These are phyloP conservation scores for Helianthus tuberosus DNA, from an alignment of 129 eudicot genomes.

Conservation along the genomic window DNA sequence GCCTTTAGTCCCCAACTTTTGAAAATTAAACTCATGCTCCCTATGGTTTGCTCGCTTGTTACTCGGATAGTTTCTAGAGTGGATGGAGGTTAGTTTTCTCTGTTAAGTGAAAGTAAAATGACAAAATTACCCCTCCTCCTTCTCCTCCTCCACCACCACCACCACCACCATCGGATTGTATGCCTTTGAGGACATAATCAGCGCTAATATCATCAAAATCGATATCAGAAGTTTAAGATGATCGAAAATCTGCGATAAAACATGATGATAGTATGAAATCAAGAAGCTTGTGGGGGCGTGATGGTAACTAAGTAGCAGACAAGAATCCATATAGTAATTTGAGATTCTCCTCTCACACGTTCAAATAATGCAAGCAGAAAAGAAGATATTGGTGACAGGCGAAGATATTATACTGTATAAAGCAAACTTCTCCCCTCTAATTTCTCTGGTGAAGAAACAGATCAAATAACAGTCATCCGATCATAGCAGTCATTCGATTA, in stretches of 20 bases:
- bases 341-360: constrained; percentile 30
- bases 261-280: constrained; percentile 65
- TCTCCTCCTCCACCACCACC: too few relatives aligned
- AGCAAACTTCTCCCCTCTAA: not conserved
- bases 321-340: constrained; percentile 37
- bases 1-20: too few relatives aligned
- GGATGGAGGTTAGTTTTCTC: too few relatives aligned
- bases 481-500: too few relatives aligned
- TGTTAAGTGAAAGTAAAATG: too few relatives aligned
- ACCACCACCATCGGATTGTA: constrained; percentile 76
- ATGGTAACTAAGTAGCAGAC: constrained; percentile 55
- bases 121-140: too few relatives aligned
- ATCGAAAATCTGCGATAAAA: constrained; percentile 34
- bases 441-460: too few relatives aligned
- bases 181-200: constrained; percentile 62
- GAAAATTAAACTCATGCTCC: too few relatives aligned
- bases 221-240: constrained; percentile 45
- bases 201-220: constrained; percentile 70
- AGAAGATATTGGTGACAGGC: constrained; percentile 31
- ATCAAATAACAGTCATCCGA: too few relatives aligned
- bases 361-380: not conserved
- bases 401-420: constrained; percentile 31
- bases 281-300: constrained; percentile 78
- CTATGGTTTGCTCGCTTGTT: too few relatives aligned
- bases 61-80: too few relatives aligned